These are phyloP conservation scores for Coniosporium apollinis DNA, from an alignment of 495 filamentous ascomycete species.

Conservation along the genomic window DNA sequence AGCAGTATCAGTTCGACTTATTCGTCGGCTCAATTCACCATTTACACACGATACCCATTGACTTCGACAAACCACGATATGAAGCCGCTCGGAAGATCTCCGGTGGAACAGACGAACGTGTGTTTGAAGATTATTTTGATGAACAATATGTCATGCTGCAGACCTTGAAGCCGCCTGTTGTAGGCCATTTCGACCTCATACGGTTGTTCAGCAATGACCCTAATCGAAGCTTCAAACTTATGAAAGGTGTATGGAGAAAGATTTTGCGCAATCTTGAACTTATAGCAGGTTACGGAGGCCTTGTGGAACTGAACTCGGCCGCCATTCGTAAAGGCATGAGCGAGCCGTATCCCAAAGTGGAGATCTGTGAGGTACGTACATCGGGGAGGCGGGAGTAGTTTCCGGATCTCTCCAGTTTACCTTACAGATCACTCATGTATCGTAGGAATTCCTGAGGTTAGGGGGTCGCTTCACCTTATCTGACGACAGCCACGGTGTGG, in stretches of 20 bases:
- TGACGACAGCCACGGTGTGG: slow-evolving; percentile 78
- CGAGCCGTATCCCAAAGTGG: slow-evolving; percentile 71
- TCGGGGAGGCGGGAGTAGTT: no score
- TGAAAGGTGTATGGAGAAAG: slow-evolving; percentile 49
- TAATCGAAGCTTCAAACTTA: slow-evolving; percentile 35
- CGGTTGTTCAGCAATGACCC: slow-evolving; percentile 57
- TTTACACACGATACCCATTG: slow-evolving; percentile 69
- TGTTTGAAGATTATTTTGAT: slow-evolving; percentile 77
- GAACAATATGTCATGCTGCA: slow-evolving; percentile 65
- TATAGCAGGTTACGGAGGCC: slow-evolving; percentile 54
- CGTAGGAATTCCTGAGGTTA: slow-evolving; percentile 38
- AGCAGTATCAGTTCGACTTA: slow-evolving; percentile 54
- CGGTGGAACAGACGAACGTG: slow-evolving; percentile 47
- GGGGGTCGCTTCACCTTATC: slow-evolving; percentile 76
- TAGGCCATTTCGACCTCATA: slow-evolving; percentile 91
- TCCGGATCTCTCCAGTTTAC: no score
- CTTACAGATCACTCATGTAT: slow-evolving; percentile 1
- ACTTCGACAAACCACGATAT: slow-evolving; percentile 60
- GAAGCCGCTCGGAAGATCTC: slow-evolving; percentile 36
- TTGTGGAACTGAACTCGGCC: slow-evolving; percentile 77
- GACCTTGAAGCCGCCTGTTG: slow-evolving; percentile 54
- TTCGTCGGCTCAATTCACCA: slow-evolving; percentile 90
- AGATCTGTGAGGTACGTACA: slow-evolving; percentile 56
- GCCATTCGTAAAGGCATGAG: slow-evolving; percentile 75
- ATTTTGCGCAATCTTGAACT: slow-evolving; percentile 57